phyloP scores from a whole-genome alignment of 495 filamentous ascomycete species.

The Pyrenopolyporus hunteri region DNA sequence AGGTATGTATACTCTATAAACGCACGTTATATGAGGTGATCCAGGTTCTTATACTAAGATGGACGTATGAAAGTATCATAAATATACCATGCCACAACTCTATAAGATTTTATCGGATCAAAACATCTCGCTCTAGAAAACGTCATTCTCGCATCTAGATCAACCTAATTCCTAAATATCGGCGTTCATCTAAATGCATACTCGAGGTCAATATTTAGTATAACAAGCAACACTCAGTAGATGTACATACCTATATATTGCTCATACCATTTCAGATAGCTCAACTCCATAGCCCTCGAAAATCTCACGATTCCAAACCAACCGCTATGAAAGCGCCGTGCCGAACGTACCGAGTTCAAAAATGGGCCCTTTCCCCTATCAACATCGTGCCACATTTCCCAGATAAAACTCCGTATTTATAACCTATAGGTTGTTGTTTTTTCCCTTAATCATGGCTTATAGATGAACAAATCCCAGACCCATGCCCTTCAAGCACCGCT shows the following conservation, averaged over 20 bases:
- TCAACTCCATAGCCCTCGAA: background rate
- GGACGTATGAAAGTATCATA: too few species aligned
- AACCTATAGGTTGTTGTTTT: too few species aligned
- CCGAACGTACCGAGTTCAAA: conserved; percentile 1
- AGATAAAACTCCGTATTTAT: background rate
- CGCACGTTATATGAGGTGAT: too few species aligned
- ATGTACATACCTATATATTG: conserved; percentile 1
- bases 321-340: background rate
- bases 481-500: conserved; percentile 46
- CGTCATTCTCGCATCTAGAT: too few species aligned
- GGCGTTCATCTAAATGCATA: background rate
- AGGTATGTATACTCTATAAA: too few species aligned
- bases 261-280: background rate
- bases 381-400: conserved; percentile 14
- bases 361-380: background rate
- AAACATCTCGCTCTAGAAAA: too few species aligned
- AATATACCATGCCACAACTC: too few species aligned
- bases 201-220: background rate
- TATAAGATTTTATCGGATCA: too few species aligned
- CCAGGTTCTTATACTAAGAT: too few species aligned
- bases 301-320: conserved; percentile 1
- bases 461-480: background rate
- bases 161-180: too few species aligned
- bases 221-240: background rate
- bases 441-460: too few species aligned